A percentile compares a stretch with the other conserved stretches of the same genome.
Conservation (phyloP, 257 asterid genomes). For the Knoxia roxburghii region DNA sequence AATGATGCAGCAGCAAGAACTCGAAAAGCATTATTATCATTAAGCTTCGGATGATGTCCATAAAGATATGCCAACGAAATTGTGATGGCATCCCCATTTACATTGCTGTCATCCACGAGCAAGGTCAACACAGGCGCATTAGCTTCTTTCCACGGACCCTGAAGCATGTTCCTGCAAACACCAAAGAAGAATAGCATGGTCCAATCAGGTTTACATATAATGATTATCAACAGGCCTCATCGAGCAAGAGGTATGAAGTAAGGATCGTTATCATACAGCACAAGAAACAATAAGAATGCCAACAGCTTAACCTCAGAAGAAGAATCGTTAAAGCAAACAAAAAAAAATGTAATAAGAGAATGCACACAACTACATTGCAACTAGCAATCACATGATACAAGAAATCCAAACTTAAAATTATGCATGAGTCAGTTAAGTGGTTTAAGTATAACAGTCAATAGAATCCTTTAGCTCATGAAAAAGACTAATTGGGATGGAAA, state of each 20-base stretch:
- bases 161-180: constrained; percentile 83
- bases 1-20: constrained; percentile 97
- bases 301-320: neutral
- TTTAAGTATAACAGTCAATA: neutral
- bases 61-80: constrained; percentile 89
- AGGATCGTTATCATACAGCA: neutral
- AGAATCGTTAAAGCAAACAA: neutral
- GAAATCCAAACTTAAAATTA: neutral
- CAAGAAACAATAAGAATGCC: neutral
- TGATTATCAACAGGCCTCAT: neutral
- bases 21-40: constrained; percentile 80
- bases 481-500: neutral
- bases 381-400: neutral
- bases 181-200: neutral
- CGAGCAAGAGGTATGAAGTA: neutral
- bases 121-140: constrained; percentile 75
- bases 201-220: neutral
- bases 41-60: constrained; percentile 91
- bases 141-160: constrained; percentile 98
- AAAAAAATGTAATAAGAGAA: neutral
- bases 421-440: neutral
- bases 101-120: constrained; percentile 86
- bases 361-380: neutral
- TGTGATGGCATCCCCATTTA: constrained; percentile 71
- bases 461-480: neutral